A percentile compares a stretch with the other conserved stretches of the same genome.
These are phyloP conservation scores for Oryza brachyantha DNA, from an alignment of 176 grass and related monocot species.

Conservation along the genomic window DNA sequence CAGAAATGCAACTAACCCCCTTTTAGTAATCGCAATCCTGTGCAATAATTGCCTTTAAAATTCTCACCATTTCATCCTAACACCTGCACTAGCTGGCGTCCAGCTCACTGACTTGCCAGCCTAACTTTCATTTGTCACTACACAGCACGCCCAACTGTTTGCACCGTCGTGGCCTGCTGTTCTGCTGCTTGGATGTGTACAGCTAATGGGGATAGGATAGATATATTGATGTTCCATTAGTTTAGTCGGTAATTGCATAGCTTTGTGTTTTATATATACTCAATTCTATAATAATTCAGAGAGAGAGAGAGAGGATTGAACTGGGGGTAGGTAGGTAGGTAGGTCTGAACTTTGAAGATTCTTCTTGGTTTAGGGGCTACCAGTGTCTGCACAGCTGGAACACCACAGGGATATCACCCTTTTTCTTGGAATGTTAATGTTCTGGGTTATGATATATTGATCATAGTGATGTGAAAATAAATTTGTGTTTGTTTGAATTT, in stretches of 20 bases:
- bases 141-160: conserved; percentile 8
- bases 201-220: neutral
- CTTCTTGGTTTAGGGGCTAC: neutral
- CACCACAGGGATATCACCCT: neutral
- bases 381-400: conserved; percentile 12
- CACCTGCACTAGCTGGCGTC: neutral
- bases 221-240: neutral
- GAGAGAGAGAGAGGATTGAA: neutral
- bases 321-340: neutral
- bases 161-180: neutral
- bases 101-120: neutral
- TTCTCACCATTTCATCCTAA: neutral
- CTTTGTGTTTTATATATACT: neutral
- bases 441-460: neutral
- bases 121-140: neutral
- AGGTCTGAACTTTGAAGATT: neutral
- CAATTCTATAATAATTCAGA: neutral
- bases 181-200: conserved; percentile 3
- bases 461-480: neutral
- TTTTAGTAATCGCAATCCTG: neutral
- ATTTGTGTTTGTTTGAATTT: neutral
- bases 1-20: neutral
- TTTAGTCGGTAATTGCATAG: neutral
- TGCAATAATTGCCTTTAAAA: neutral
- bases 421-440: neutral